These are phyloP conservation scores for Choiromyces venosus DNA, from an alignment of 495 filamentous ascomycete genomes.

Conservation along the genomic window DNA sequence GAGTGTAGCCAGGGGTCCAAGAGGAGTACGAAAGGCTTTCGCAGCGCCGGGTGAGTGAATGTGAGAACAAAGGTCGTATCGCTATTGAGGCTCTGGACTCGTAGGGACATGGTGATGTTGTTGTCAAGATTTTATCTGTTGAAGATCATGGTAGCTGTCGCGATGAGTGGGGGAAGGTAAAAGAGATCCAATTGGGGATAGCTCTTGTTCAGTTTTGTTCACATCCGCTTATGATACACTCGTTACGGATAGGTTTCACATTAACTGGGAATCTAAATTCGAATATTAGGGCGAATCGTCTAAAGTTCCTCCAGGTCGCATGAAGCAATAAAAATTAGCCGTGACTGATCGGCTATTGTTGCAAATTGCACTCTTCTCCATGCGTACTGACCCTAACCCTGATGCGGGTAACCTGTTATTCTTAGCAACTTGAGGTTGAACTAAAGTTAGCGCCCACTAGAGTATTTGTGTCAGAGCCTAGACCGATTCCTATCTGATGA, in stretches of 20 bases:
- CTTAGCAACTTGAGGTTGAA: no score
- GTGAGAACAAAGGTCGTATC: conserved; percentile 66
- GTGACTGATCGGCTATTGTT: background rate
- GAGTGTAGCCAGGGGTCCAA: conserved; percentile 69
- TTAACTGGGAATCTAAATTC: background rate
- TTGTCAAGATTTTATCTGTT: background rate
- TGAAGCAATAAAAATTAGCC: background rate
- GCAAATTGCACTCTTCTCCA: background rate
- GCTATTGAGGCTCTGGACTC: conserved; percentile 60
- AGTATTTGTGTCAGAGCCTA: no score
- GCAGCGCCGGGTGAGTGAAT: conserved; percentile 44
- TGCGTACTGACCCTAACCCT: no score
- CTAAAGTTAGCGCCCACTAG: no score
- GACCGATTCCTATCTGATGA: no score
- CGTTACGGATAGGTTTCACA: background rate
- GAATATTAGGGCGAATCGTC: background rate
- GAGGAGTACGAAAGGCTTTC: conserved; percentile 55
- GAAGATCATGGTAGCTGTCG: background rate
- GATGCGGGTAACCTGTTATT: no score
- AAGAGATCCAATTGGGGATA: background rate
- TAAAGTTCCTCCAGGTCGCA: background rate
- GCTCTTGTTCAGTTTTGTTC: background rate
- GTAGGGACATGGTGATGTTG: conserved; percentile 55
- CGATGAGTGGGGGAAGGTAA: background rate
- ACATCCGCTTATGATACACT: background rate